Evolutionary conservation across 495 filamentous ascomycete species (phyloP), one percentile per base, ranked within the genome.

Genomic region (Podospora anserina): DNA sequence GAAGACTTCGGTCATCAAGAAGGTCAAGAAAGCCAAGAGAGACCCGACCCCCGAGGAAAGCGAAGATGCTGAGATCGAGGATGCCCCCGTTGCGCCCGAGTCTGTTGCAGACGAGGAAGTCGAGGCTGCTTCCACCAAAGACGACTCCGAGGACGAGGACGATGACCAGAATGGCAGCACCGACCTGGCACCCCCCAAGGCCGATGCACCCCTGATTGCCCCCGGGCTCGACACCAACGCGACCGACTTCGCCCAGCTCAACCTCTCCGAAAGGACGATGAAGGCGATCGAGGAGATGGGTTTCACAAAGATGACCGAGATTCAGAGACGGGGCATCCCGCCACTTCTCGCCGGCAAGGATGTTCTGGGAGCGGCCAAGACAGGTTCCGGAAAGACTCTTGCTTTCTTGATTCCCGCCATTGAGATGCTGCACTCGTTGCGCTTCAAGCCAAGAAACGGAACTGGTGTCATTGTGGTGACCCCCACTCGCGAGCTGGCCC

Each of bases 291-390:
- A 88, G 63, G 92, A 90, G 23, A 97, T 99, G 93, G 89, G 89
- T 5, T 97, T 97, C 77, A 88, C 91, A 74, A 92, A 86, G 19
- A 96, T 99, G 95, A 98, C 95, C 1, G 93, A 97, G 77, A 97
- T 99, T 69, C 95, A 99, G 77, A 87, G 89, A 67, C 85, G 91
- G 69, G 91, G 89, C 5, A 96, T 97, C 56, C 94, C 95, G 2
- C 92, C 94, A 5, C 80, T 95, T 23, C 83, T 97, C 68, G 92
- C 93, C 54, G 95, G 95, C 76, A 88, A 90, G 75, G 95, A 99
- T 81, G 93, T 99, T 30, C 87, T 99, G 30, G 95, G 96, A 71
- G 95, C 95, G 30, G 95, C 95, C 53, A 98, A 99, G 83, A 99
- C 95, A 0, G 95, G 95, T 9, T 94, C 91, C 18, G 95, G 95